Evolutionary conservation across 371 early-diverging fungal genomes (phyloP).

Genomic region (Nematocida sp.): DNA sequence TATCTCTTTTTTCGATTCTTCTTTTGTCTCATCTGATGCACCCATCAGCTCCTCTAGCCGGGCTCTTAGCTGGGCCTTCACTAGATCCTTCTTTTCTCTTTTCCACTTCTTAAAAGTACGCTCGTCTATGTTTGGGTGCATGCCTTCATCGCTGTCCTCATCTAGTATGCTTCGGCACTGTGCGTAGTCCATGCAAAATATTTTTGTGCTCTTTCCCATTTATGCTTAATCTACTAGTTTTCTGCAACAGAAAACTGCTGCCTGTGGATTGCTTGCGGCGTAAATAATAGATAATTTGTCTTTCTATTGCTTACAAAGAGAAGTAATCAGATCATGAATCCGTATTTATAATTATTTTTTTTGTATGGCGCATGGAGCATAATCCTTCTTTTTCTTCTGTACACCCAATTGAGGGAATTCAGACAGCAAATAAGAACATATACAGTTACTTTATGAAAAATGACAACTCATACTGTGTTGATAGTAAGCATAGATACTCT

Average conservation of each 20-base stretch:
- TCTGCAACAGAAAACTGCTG: too few species aligned
- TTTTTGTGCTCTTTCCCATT: not conserved
- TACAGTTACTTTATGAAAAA: slow-evolving; percentile 68
- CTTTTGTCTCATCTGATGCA: not conserved
- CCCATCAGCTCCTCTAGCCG: not conserved
- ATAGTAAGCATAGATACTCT: slow-evolving; percentile 54
- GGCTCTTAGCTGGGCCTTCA: slow-evolving; percentile 22
- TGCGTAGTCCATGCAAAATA: slow-evolving; percentile 31
- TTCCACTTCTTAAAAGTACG: slow-evolving; percentile 58
- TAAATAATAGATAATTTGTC: too few species aligned
- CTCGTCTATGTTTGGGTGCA: slow-evolving; percentile 68
- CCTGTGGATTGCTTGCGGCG: too few species aligned
- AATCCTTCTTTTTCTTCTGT: slow-evolving; percentile 35
- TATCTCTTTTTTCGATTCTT: not conserved
- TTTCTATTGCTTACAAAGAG: too few species aligned
- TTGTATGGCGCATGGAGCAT: slow-evolving; percentile 24
- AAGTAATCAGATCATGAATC: too few species aligned
- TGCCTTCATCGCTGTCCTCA: slow-evolving; percentile 37
- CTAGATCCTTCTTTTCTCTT: slow-evolving; percentile 35
- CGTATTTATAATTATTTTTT: slow-evolving; percentile 20
- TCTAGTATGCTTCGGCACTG: slow-evolving; percentile 17
- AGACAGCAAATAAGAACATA: slow-evolving; percentile 69
- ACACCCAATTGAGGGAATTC: slow-evolving; percentile 47
- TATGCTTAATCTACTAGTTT: too few species aligned
- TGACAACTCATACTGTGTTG: slow-evolving; percentile 66